Conservation (phyloP, 2,329 filamentous ascomycete species). For the Clonostachys rhizophaga region DNA sequence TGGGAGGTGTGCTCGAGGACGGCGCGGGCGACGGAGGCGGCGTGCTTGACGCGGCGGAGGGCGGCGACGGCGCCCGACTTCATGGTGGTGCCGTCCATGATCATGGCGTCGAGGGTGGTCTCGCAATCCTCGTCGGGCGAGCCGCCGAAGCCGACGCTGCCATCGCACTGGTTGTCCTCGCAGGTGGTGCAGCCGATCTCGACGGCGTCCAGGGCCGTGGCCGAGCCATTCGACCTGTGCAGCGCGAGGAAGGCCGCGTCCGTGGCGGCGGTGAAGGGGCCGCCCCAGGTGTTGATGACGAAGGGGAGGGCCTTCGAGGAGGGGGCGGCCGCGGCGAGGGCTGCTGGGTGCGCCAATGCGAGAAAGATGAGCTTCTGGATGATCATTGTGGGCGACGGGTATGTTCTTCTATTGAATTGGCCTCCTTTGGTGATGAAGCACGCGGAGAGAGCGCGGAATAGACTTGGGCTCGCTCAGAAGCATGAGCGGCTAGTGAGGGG, state of each 20-base stretch:
- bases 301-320: slow-evolving; percentile 36
- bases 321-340: not conserved
- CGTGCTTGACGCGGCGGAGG: slow-evolving; percentile 40
- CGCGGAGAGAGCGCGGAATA: no score
- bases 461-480: no score
- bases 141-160: slow-evolving; percentile 49
- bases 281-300: slow-evolving; percentile 51
- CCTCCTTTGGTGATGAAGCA: no score
- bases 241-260: slow-evolving; percentile 41
- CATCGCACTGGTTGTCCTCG: slow-evolving; percentile 47
- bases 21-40: slow-evolving; percentile 41
- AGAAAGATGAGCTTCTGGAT: not conserved
- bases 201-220: slow-evolving; percentile 41
- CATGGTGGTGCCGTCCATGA: slow-evolving; percentile 51
- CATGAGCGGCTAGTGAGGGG: no score
- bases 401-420: no score
- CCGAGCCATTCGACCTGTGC: slow-evolving; percentile 14
- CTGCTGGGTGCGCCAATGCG: not conserved
- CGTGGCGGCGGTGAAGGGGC: slow-evolving; percentile 44
- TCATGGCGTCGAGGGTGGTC: slow-evolving; percentile 54
- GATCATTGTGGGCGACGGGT: slow-evolving; percentile 4
- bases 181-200: slow-evolving; percentile 46
- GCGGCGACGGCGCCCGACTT: slow-evolving; percentile 48
- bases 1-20: slow-evolving; percentile 48
- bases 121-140: slow-evolving; percentile 52